Evolutionary conservation across 2,329 filamentous ascomycete genomes (phyloP).

Genomic region (Cytospora piceicola): DNA sequence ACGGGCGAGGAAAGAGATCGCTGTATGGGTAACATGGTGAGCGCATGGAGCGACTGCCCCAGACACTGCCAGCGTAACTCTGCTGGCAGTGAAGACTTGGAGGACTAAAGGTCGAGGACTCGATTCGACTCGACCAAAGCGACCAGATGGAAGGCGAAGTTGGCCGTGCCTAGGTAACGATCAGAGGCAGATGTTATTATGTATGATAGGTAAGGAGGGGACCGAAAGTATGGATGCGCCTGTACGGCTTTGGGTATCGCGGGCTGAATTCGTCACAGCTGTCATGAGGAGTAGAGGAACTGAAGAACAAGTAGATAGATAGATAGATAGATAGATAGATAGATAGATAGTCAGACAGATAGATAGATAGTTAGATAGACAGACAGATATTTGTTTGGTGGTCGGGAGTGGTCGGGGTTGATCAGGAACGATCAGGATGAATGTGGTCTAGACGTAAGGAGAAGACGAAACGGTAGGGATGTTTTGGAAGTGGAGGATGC

Average conservation of each 20-base stretch:
- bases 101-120: background rate
- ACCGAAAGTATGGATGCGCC: background rate
- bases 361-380: background rate
- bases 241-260: background rate
- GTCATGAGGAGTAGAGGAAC: constrained; percentile 1
- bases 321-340: background rate
- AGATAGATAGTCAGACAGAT: background rate
- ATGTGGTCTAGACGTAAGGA: background rate
- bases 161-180: background rate
- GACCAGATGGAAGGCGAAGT: background rate
- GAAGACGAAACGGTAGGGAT: background rate
- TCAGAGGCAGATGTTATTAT: background rate
- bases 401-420: background rate
- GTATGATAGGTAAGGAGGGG: background rate
- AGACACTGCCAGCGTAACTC: constrained; percentile 34
- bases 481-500: constrained; percentile 4
- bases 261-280: background rate
- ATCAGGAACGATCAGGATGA: background rate
- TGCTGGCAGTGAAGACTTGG: constrained; percentile 32
- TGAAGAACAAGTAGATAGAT: background rate
- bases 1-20: constrained; percentile 66
- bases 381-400: background rate
- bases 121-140: background rate
- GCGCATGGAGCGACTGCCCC: constrained; percentile 44
- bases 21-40: constrained; percentile 66